Evolutionary conservation across 495 filamentous ascomycete genomes (phyloP).

Genomic region (Penicillium salamii): DNA sequence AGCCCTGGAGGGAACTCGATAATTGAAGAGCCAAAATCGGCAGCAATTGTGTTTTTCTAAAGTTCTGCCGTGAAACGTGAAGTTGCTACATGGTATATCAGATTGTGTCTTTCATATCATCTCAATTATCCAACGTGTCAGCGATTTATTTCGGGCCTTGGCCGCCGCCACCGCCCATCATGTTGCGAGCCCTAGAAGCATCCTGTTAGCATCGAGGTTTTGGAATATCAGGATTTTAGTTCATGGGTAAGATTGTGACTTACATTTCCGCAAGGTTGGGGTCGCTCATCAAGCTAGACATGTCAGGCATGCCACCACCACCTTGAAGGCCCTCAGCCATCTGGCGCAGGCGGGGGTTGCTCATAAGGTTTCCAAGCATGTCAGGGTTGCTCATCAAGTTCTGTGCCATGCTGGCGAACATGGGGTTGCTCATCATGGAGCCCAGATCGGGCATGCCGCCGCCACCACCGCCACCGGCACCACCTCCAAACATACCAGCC

Average conservation of each 20-base stretch:
- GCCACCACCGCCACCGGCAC: constrained; percentile 62
- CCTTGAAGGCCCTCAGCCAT: constrained; percentile 63
- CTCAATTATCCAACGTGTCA: constrained; percentile 6
- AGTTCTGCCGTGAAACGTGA: constrained; percentile 18
- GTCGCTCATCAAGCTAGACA: constrained; percentile 80
- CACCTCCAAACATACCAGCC: constrained; percentile 68
- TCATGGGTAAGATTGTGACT: constrained; percentile 34
- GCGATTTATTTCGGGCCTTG: constrained; percentile 13
- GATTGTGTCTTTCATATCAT: constrained; percentile 21
- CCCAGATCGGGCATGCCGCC: constrained; percentile 86
- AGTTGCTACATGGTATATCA: constrained; percentile 18
- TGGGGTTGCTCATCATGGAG: constrained; percentile 91
- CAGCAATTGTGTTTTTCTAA: constrained; percentile 9
- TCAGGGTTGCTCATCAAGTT: constrained; percentile 96
- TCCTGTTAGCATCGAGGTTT: constrained; percentile 11
- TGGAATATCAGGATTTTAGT: background rate
- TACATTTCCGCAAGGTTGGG: constrained; percentile 90
- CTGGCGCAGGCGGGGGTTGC: constrained; percentile 80
- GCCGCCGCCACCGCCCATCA: constrained; percentile 63
- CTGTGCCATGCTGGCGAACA: constrained; percentile 95
- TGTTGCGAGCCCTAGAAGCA: constrained; percentile 63
- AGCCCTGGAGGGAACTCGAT: too few relatives aligned
- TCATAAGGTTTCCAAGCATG: constrained; percentile 85
- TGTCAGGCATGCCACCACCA: constrained; percentile 80
- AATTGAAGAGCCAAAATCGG: background rate